A percentile compares a stretch with the other conserved stretches of the same genome.
phyloP scores from a whole-genome alignment of 176 grass and related monocot species.

The Ensete ventricosum region DNA sequence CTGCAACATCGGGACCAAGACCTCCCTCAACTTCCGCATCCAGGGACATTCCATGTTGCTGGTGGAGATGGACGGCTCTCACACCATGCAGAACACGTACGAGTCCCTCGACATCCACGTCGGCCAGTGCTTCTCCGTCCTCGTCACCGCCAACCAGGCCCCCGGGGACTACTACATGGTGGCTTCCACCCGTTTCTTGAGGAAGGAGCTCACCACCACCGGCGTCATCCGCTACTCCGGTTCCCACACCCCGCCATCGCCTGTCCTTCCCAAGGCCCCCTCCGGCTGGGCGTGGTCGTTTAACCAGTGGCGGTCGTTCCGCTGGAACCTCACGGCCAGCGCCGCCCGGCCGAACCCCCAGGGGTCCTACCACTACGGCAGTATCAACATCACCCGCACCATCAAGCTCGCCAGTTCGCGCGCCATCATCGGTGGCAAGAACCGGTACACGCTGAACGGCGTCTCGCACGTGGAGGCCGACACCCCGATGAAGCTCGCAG shows the following conservation, averaged over 20 bases:
- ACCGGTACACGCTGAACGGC: slow-evolving; percentile 24
- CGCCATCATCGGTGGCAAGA: not conserved
- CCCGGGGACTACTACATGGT: slow-evolving; percentile 5
- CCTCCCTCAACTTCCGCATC: slow-evolving; percentile 10
- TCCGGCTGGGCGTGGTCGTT: slow-evolving; percentile 34
- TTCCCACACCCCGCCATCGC: not conserved
- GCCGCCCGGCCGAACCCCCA: slow-evolving; percentile 40
- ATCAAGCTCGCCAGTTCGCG: slow-evolving; percentile 35
- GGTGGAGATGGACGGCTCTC: slow-evolving; percentile 5
- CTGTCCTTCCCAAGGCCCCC: not conserved
- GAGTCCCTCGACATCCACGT: not conserved
- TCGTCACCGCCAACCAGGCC: not conserved
- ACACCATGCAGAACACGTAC: slow-evolving; percentile 4
- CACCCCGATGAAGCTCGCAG: slow-evolving; percentile 34
- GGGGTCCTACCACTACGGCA: slow-evolving; percentile 42
- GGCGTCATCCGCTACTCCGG: not conserved
- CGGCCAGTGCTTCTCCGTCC: slow-evolving; percentile 5
- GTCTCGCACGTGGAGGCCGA: slow-evolving; percentile 20
- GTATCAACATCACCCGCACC: slow-evolving; percentile 41
- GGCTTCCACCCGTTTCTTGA: not conserved
- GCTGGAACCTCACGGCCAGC: slow-evolving; percentile 43
- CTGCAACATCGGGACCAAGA: slow-evolving; percentile 2
- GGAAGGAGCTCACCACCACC: not conserved
- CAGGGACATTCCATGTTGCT: not conserved
- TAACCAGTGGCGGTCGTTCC: slow-evolving; percentile 41